Base-by-base conservation (phyloP, 768 basidiomycete genomes). In the Exidia glandulosa region DNA sequence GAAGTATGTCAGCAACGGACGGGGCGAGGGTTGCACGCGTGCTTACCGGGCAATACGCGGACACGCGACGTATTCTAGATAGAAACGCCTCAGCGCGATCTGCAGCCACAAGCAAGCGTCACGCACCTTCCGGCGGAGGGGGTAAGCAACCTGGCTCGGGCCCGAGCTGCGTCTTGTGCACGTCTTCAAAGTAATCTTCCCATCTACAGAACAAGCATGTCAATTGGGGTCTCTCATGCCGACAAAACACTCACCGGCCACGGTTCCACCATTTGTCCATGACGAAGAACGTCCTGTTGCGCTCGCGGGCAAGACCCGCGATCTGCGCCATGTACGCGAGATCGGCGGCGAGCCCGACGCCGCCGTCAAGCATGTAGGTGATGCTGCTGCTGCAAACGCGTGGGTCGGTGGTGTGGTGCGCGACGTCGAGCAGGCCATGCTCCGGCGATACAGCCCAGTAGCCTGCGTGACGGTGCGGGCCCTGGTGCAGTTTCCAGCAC, bases 211-310 rank as follows among this genome's bases (percentile, higher is more conserved):
- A 61, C 32, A 14, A 34, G 27, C 41, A 32, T 57, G 41, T 63
- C 50, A 48, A 59, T 25, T 36, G 58, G 34, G 33, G 33, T 36
- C 29, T 3, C 9, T 32, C 14, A 27, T 31, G 9, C 27, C 10
- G 29, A 59, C 12, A 25, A 25, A 36, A 19, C 3, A 71, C 82
- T 59, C 62, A 85, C 84, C 79, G 83, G 73, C 85, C 86, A 59
- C 86, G 80, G 68, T 86, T 82, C 86, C 87, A 88, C 62, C 83
- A 79, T 1, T 79, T 80, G 68, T 88, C 86, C 60, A 86, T 81
- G 3, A 88, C 74, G 58, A 88, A 74, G 70, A 88, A 84, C 2
- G 86, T 86, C 37, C 81, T 73, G 64, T 82, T 81, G 60, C 78
- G 74, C 86, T 86, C 82, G 61, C 81, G 76, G 56, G 87, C 86